These are phyloP conservation scores for Dactylellina haptotyla DNA, from an alignment of 2,329 filamentous ascomycete genomes.

Conservation along the genomic window DNA sequence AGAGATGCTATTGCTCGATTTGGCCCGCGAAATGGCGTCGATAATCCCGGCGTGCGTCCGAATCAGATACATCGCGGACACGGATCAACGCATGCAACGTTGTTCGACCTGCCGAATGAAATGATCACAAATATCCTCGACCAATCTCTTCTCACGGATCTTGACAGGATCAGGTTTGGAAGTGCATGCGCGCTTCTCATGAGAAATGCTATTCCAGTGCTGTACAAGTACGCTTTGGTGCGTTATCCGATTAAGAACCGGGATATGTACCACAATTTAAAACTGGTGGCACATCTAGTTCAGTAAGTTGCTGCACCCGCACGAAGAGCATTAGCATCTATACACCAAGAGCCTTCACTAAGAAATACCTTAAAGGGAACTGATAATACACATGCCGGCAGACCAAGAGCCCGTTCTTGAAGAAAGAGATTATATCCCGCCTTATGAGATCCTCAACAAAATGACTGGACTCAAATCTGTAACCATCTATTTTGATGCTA, in stretches of 20 bases:
- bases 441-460: slow-evolving; percentile 42
- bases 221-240: slow-evolving; percentile 43
- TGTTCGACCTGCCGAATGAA: slow-evolving; percentile 38
- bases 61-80: neutral
- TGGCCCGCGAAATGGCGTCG: neutral
- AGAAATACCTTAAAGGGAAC: slow-evolving; percentile 11
- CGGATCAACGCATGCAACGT: neutral
- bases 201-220: slow-evolving; percentile 35
- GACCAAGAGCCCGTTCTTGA: slow-evolving; percentile 19
- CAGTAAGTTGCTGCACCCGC: slow-evolving; percentile 17
- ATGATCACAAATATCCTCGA: slow-evolving; percentile 26
- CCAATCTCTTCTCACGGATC: slow-evolving; percentile 8
- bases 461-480: slow-evolving; percentile 30
- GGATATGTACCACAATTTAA: slow-evolving; percentile 33
- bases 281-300: slow-evolving; percentile 35
- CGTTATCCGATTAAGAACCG: slow-evolving; percentile 33
- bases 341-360: neutral
- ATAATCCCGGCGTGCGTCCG: neutral
- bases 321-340: neutral
- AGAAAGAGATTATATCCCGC: slow-evolving; percentile 30
- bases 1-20: neutral
- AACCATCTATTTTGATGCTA: slow-evolving; percentile 35
- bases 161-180: slow-evolving; percentile 35
- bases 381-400: slow-evolving; percentile 35
- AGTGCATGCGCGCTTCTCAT: slow-evolving; percentile 25